Conservation (phyloP, 257 asterid species). For the Solanum arcanum region DNA sequence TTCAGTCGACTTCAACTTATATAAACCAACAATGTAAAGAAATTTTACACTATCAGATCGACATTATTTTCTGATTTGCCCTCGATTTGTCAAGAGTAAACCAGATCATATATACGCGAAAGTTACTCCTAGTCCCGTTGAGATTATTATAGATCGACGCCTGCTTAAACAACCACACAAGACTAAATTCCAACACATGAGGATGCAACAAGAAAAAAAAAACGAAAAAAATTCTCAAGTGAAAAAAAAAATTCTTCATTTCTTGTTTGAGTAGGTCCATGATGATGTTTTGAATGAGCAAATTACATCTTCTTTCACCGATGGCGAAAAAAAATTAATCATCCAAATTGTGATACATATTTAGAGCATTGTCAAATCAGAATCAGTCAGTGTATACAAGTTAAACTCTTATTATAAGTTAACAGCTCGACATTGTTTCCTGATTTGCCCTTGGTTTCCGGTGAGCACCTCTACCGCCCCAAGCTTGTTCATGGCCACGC, state of each 20-base stretch:
- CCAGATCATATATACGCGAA: background rate
- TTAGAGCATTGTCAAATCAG: background rate
- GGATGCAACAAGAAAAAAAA: background rate
- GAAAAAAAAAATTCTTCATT: background rate
- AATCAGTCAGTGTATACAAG: background rate
- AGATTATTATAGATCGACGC: background rate
- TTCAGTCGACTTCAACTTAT: background rate
- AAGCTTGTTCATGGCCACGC: constrained; percentile 16
- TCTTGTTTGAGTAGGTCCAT: background rate
- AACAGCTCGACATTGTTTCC: constrained; percentile 46
- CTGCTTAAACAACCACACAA: background rate
- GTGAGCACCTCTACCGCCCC: constrained; percentile 39
- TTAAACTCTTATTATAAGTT: constrained; percentile 8
- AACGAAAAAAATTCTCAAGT: background rate
- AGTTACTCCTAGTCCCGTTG: background rate
- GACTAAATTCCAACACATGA: background rate
- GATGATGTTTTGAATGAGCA: background rate
- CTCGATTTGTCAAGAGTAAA: background rate
- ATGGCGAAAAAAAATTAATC: background rate
- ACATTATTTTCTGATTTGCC: background rate
- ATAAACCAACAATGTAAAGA: background rate
- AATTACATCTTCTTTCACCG: background rate
- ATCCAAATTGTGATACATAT: background rate
- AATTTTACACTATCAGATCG: background rate
- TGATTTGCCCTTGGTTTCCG: constrained; percentile 43